phyloP scores from a whole-genome alignment of 2,329 filamentous ascomycete species.

The Exophiala sp. region DNA sequence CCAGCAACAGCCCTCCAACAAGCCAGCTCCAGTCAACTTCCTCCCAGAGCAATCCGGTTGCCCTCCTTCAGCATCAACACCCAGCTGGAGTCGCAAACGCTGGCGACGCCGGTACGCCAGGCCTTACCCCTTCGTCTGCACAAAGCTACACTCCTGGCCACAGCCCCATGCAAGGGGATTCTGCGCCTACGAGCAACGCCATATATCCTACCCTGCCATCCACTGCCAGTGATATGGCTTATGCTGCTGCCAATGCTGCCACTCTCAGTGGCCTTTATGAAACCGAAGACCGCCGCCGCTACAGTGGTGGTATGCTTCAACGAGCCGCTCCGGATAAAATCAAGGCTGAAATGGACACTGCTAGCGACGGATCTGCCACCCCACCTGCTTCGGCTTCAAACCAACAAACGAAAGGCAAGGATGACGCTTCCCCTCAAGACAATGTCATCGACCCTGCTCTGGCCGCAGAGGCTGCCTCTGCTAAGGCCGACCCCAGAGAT shows the following conservation, averaged over 20 bases:
- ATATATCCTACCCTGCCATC: slow-evolving; percentile 61
- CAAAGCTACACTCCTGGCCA: slow-evolving; percentile 59
- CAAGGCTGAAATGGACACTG: slow-evolving; percentile 36
- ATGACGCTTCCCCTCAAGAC: slow-evolving; percentile 19
- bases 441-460: slow-evolving; percentile 29
- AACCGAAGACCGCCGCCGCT: slow-evolving; percentile 54
- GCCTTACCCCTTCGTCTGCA: slow-evolving; percentile 57
- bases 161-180: slow-evolving; percentile 44
- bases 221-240: slow-evolving; percentile 50
- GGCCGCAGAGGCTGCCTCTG: slow-evolving; percentile 22
- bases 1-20: slow-evolving; percentile 50
- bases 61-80: slow-evolving; percentile 25
- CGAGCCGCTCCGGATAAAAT: slow-evolving; percentile 43
- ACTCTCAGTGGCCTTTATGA: slow-evolving; percentile 57
- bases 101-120: slow-evolving; percentile 51
- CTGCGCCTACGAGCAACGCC: slow-evolving; percentile 34
- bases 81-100: slow-evolving; percentile 32
- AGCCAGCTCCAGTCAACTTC: slow-evolving; percentile 40
- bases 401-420: slow-evolving; percentile 22
- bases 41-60: slow-evolving; percentile 32
- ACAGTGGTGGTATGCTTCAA: slow-evolving; percentile 56
- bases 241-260: slow-evolving; percentile 54
- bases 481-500: slow-evolving; percentile 32
- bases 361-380: slow-evolving; percentile 27
- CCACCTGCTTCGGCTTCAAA: slow-evolving; percentile 27